phyloP scores from a whole-genome alignment of 73 alveolate species.

The Diophrys appendiculata region DNA sequence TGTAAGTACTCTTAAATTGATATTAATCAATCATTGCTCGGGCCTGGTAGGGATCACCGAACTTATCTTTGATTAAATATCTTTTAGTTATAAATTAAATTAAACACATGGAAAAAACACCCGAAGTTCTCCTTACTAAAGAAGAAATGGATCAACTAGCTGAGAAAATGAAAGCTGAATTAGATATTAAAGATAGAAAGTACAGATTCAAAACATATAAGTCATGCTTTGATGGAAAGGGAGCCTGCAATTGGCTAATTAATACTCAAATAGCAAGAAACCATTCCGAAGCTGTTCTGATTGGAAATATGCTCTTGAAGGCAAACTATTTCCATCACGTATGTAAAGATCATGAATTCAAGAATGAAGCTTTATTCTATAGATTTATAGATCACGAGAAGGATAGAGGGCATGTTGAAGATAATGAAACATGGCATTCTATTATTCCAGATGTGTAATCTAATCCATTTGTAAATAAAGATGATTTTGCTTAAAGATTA shows the following conservation, averaged over 20 bases:
- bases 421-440: conserved; percentile 9
- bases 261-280: conserved; percentile 38
- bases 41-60: no score
- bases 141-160: conserved; percentile 15
- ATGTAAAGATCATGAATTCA: conserved; percentile 42
- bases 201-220: conserved; percentile 37
- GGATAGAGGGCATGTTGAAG: conserved; percentile 23
- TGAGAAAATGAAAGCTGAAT: not conserved
- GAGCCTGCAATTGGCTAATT: conserved; percentile 27
- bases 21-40: no score
- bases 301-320: conserved; percentile 43
- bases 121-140: not conserved
- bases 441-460: conserved; percentile 1
- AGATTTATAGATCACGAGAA: conserved; percentile 37
- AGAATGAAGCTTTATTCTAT: conserved; percentile 49
- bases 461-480: not conserved
- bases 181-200: conserved; percentile 59
- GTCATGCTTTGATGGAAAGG: conserved; percentile 58
- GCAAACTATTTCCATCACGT: conserved; percentile 32
- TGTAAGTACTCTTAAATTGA: no score
- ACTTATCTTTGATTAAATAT: no score
- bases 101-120: no score
- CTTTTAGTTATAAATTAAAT: no score
- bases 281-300: conserved; percentile 34
- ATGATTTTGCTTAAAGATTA: conserved; percentile 5